Conservation (phyloP, 1,139 yeast genomes). For the Blastobotrys aristatus region DNA sequence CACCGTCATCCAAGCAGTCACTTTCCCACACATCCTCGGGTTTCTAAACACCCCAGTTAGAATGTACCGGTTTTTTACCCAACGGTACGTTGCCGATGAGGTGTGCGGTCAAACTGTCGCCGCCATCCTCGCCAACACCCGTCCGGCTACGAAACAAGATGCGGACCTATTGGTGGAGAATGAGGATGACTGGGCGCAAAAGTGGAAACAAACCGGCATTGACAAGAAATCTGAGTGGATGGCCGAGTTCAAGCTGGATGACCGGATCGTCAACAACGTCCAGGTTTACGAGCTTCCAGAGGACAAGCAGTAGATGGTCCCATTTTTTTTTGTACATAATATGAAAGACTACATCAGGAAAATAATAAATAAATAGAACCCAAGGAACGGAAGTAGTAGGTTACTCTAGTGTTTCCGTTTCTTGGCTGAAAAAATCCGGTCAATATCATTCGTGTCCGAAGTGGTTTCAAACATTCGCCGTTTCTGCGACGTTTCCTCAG, state of each 20-base stretch:
- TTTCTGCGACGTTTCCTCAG: background rate
- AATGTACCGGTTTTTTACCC: constrained; percentile 71
- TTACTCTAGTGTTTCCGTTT: background rate
- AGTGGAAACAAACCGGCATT: constrained; percentile 72
- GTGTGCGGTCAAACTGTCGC: constrained; percentile 52
- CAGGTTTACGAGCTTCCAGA: constrained; percentile 43
- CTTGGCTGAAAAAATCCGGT: constrained; percentile 5
- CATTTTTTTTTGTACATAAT: background rate
- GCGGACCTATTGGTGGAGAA: constrained; percentile 63
- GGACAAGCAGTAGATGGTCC: background rate
- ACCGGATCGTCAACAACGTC: constrained; percentile 54
- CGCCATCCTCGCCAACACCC: constrained; percentile 49
- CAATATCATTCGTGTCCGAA: background rate
- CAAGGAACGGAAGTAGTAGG: background rate
- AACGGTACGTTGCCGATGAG: constrained; percentile 65
- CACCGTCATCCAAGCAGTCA: constrained; percentile 65
- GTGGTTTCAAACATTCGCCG: background rate
- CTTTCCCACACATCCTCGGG: constrained; percentile 74
- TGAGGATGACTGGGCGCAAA: constrained; percentile 85
- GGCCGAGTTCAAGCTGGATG: constrained; percentile 66
- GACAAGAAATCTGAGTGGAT: constrained; percentile 85
- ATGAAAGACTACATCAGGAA: too few species aligned
- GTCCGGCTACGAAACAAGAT: constrained; percentile 49
- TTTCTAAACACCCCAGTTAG: constrained; percentile 71
- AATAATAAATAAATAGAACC: constrained; percentile 1